A percentile compares a stretch with the other conserved stretches of the same genome.
These are phyloP conservation scores for Trichoderma harzianum DNA, from an alignment of 2,329 filamentous ascomycete genomes.

Conservation along the genomic window DNA sequence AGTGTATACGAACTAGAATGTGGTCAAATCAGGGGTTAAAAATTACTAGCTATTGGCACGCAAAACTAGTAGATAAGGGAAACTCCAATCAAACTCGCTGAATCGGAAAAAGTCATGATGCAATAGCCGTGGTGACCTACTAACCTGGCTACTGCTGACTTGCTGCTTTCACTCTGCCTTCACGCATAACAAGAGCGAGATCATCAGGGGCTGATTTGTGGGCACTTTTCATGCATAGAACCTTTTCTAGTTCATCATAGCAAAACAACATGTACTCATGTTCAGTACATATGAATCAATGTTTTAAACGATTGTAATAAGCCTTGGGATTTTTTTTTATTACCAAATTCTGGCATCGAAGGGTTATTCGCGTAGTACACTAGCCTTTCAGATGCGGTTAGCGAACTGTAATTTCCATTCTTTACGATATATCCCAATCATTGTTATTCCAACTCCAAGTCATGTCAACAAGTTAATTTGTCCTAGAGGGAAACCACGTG, in stretches of 20 bases:
- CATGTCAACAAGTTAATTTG: neutral
- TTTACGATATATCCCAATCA: neutral
- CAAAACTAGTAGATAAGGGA: neutral
- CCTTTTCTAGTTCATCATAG: neutral
- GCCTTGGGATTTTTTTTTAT: neutral
- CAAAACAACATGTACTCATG: neutral
- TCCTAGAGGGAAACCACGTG: neutral
- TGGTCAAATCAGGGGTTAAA: neutral
- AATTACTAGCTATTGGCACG: neutral
- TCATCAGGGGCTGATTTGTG: neutral
- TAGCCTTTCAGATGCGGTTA: neutral
- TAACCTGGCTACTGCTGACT: neutral
- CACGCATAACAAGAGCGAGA: neutral
- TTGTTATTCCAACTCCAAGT: neutral
- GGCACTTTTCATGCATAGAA: neutral
- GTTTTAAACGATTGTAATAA: neutral
- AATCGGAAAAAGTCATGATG: no score
- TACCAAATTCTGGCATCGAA: neutral
- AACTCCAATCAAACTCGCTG: neutral
- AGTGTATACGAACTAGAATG: neutral
- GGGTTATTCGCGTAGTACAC: neutral
- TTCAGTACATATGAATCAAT: neutral
- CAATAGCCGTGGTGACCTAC: neutral
- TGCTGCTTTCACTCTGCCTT: neutral
- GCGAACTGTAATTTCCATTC: neutral